These are phyloP conservation scores for Blastocystis sp. DNA, from an alignment of 352 stramenopile genomes.

Conservation along the genomic window DNA sequence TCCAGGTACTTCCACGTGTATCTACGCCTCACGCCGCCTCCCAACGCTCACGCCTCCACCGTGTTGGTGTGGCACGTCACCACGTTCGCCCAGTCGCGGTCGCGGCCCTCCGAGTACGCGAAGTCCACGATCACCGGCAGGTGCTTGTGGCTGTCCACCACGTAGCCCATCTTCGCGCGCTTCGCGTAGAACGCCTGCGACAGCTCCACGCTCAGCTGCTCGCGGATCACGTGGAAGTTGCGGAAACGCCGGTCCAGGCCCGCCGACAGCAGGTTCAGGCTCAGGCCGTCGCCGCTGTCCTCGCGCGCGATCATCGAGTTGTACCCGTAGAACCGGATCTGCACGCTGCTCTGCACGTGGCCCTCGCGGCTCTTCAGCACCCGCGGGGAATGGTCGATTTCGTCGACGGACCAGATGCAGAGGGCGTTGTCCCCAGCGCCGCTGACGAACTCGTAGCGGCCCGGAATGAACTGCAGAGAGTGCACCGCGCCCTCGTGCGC, in stretches of 20 bases:
- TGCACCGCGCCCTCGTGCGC: conserved; percentile 41
- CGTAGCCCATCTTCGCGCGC: neutral
- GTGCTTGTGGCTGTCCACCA: neutral
- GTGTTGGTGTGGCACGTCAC: conserved; percentile 87
- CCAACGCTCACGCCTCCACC: conserved; percentile 79
- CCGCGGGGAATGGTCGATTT: conserved; percentile 73
- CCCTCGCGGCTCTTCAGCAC: conserved; percentile 28
- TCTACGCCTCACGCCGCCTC: neutral
- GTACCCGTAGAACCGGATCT: conserved; percentile 83
- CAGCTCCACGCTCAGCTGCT: conserved; percentile 82
- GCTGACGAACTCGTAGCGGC: conserved; percentile 3
- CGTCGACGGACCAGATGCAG: conserved; percentile 84
- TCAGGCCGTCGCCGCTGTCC: conserved; percentile 79
- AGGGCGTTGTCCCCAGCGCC: conserved; percentile 78
- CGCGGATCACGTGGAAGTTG: conserved; percentile 83
- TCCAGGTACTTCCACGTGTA: conserved; percentile 88
- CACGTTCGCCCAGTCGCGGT: conserved; percentile 86
- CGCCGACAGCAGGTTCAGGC: conserved; percentile 83
- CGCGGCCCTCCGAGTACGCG: conserved; percentile 83
- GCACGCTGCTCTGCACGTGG: conserved; percentile 80
- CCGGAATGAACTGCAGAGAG: conserved; percentile 42
- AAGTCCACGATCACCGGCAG: conserved; percentile 76
- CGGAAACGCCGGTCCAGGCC: conserved; percentile 84
- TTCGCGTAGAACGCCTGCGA: conserved; percentile 79
- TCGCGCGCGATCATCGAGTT: conserved; percentile 82